Evolutionary conservation across 371 early-diverging fungal species (phyloP), one percentile per base, ranked within the genome.

Genomic region (Rhizomucor pusillus): DNA sequence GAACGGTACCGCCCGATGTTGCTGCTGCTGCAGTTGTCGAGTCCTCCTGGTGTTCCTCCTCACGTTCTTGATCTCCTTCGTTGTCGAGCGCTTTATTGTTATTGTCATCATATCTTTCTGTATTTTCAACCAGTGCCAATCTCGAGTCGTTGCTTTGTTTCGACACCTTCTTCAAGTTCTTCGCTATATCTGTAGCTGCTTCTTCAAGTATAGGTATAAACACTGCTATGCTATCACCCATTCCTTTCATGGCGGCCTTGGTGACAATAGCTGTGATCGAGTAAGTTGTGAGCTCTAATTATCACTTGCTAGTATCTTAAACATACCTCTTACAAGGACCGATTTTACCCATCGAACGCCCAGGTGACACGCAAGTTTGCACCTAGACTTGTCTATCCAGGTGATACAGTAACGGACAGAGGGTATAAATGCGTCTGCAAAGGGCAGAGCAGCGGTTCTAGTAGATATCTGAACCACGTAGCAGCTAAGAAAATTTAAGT

Each of bases 371-470:
- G 61, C 65, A 13, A 84, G 59, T 43, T 73, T 81, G 56, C 78
- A 75, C 9, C 58, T 63, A 18, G 67, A 63, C 29, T 67, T 65
- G 48, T 48, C 58, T 11, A 79, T 66, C 65, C 66, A 80, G 0
- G 80, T 77, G 36, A 84, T 80, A 40, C 84, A 84, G 50, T 82
- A 84, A 34, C 75, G 70, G 6, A 79, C 55, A 20, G 74, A 69
- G 16, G 84, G 84, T 6, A 81, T 65, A 56, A 84, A 84, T 2
- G 82, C 80, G 55, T 84, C 84, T 16, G 80, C 79, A 62, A 80
- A 84, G 10, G 84, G 84, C 50, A 84, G 44, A 24, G 73, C 68
- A 7, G 73, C 73, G 4, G 75, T 66, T 44, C 80, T 60, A 60
- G 82, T 69, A 20, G 68, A 59, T 51, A 74, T 65, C 56, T 76